These are phyloP conservation scores for Tylopilus balloui DNA, from an alignment of 768 basidiomycete genomes.

Conservation along the genomic window DNA sequence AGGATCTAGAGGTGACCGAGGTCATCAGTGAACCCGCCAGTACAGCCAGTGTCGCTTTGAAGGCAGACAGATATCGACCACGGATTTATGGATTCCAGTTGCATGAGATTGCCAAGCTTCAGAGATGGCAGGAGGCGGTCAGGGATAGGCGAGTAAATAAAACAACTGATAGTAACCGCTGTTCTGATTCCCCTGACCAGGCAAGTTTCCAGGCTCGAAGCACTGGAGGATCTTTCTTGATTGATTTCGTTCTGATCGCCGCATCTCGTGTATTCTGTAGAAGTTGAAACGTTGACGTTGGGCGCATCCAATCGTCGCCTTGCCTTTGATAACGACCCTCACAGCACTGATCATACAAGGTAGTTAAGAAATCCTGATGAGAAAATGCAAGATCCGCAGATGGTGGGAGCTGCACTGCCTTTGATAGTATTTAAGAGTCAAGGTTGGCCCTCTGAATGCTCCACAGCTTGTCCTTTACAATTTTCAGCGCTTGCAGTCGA, in stretches of 20 bases:
- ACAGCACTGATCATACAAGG: not conserved
- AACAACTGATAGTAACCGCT: not conserved
- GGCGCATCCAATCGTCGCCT: not conserved
- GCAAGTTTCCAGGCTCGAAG: conserved; percentile 50
- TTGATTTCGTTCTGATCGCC: not conserved
- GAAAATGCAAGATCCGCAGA: not conserved
- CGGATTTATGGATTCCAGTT: conserved; percentile 97
- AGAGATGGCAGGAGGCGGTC: conserved; percentile 94
- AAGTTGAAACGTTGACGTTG: too few species aligned
- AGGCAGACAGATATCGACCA: conserved; percentile 89
- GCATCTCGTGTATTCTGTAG: conserved; percentile 7
- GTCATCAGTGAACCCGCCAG: conserved; percentile 64
- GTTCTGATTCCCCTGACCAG: conserved; percentile 23
- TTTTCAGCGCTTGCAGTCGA: not conserved
- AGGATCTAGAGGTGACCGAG: conserved; percentile 47
- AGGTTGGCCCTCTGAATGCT: not conserved
- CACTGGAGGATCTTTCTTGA: conserved; percentile 36
- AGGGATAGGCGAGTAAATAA: conserved; percentile 60
- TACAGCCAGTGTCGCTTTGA: conserved; percentile 78
- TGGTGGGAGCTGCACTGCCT: not conserved
- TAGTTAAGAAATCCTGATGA: not conserved
- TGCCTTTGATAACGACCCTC: not conserved
- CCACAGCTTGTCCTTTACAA: not conserved
- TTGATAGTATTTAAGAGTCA: too few species aligned
- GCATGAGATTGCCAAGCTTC: conserved; percentile 87